Percentiles rank a stretch among this genome's conserved stretches.
phyloP scores from a whole-genome alignment of 2,329 filamentous ascomycete genomes.

The Pestalotiopsis sp. region DNA sequence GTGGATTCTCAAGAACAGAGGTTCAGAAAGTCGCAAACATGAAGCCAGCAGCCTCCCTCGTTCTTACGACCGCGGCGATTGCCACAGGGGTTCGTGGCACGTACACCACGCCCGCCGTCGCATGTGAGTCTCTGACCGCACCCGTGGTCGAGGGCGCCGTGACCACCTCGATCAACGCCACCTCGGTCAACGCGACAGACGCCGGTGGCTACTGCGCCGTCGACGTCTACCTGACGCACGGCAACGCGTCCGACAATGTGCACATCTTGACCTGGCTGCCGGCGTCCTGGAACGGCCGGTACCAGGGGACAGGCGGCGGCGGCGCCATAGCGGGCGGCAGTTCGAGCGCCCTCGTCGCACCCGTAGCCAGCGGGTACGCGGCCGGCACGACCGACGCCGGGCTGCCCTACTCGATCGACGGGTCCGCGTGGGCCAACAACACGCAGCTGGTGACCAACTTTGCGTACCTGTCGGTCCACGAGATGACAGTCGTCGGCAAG shows the following conservation, averaged over 20 bases:
- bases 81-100: not conserved
- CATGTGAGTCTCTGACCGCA: conserved; percentile 3
- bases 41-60: not conserved
- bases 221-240: conserved; percentile 5
- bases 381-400: conserved; percentile 31
- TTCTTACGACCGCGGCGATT: not conserved
- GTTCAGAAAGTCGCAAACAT: not conserved
- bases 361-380: conserved; percentile 23
- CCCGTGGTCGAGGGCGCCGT: conserved; percentile 7
- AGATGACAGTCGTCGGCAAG: conserved; percentile 44
- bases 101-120: not conserved
- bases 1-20: not conserved
- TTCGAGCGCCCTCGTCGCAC: conserved; percentile 18
- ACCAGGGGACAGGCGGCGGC: conserved; percentile 33
- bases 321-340: conserved; percentile 29
- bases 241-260: not conserved
- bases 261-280: conserved; percentile 3
- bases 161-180: conserved; percentile 7
- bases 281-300: conserved; percentile 30
- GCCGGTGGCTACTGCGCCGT: conserved; percentile 1
- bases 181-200: not conserved
- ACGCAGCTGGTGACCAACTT: conserved; percentile 25
- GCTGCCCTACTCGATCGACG: conserved; percentile 11
- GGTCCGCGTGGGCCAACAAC: conserved; percentile 20
- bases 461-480: conserved; percentile 27